Base-by-base conservation (phyloP, 257 asterid species). In the Coffea eugenioides region DNA sequence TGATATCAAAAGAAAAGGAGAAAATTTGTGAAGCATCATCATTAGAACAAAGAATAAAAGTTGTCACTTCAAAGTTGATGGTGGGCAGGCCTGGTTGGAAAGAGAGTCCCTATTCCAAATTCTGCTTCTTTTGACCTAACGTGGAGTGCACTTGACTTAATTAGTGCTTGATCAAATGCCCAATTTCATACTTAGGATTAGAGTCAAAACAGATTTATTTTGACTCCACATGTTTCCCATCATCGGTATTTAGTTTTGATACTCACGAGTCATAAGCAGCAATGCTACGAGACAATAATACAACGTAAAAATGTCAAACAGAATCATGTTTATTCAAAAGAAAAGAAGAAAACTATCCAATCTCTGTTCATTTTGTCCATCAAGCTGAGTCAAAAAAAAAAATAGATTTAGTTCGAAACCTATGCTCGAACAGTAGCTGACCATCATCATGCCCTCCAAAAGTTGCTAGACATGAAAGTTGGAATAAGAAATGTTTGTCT, bases 11-110 rank as follows among this genome's bases (percentile, higher is more conserved):
- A 74, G 23, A 46, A 31, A 62, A 78, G 52, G 51, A 31, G 27
- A 5, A 66, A 41, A 49, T 45, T 77, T 79, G 80, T 76, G 83
- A 72, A 84, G 85, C 86, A 81, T 70, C 81, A 91, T 91, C 80
- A 88, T 88, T 88, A 69, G 82, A 77, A 74, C 75, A 83, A 69
- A 82, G 86, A 84, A 88, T 81, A 79, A 56, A 78, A 84, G 84
- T 71, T 85, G 78, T 18, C 85, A 80, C 80, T 65, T 75, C 57
- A 76, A 82, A 78, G 73, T 36, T 69, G 76, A 52, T 62, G 74
- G 76, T 78, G 77, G 82, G 79, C 82, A 66, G 76, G 62, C 84
- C 79, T 81, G 83, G 84, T 79, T 82, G 84, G 80, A 80, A 76
- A 83, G 76, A 68, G 59, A n/a, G 43, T 25, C 68, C 59, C 15